Conservation (phyloP, 2,329 filamentous ascomycete genomes). For the Colletotrichum spaethianum region DNA sequence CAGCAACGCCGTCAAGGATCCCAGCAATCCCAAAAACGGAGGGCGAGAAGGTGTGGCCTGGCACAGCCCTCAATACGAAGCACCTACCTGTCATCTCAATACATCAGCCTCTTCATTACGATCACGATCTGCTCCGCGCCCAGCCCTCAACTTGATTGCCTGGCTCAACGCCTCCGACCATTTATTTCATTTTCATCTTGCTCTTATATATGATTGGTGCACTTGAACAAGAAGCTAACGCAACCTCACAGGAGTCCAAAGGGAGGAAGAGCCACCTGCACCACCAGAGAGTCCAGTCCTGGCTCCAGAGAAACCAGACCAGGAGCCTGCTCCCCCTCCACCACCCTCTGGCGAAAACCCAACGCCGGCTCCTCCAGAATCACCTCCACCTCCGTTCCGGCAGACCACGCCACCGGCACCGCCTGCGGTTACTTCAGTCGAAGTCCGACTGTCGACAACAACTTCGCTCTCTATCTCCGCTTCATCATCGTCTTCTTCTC, state of each 20-base stretch:
- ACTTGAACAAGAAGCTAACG: conserved; percentile 12
- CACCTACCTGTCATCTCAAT: neutral
- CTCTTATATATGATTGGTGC: neutral
- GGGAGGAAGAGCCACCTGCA: conserved; percentile 19
- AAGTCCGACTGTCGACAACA: conserved; percentile 9
- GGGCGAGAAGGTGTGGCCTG: conserved; percentile 26
- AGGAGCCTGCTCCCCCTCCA: conserved; percentile 16
- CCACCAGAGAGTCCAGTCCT: conserved; percentile 8
- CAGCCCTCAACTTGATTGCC: neutral
- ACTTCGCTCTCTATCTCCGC: conserved; percentile 1
- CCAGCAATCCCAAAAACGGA: neutral
- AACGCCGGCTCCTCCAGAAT: conserved; percentile 1
- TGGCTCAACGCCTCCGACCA: neutral
- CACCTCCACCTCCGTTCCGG: conserved; percentile 4
- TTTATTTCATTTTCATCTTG: conserved; percentile 28
- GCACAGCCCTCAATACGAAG: conserved; percentile 7
- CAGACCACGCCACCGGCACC: neutral
- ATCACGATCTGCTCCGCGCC: neutral
- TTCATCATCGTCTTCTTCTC: conserved; percentile 7
- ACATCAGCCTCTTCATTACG: neutral
- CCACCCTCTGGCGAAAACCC: neutral
- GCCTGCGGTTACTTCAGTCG: conserved; percentile 2
- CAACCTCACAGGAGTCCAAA: conserved; percentile 9
- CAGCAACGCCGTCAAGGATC: conserved; percentile 9
- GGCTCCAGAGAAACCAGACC: conserved; percentile 9